Base-by-base conservation (phyloP, 225 moss, liverwort and hornwort genomes). In the Bryum argenteum region DNA sequence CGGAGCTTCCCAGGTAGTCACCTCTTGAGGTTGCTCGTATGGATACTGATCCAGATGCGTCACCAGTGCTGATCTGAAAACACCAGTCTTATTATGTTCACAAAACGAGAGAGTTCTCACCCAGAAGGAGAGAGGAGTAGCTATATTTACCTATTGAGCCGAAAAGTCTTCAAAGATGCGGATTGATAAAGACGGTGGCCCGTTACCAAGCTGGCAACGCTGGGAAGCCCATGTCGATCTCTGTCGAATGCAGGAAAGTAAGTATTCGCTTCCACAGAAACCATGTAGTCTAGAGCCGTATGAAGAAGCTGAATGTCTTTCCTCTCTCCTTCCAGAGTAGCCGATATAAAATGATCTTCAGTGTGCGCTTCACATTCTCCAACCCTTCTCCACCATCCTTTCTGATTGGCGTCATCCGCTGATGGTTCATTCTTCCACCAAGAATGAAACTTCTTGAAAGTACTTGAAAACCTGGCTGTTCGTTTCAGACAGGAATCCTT, bases 381-480 rank as follows among this genome's bases (percentile, higher is more conserved):
- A 57, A 83, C 63, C 23, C 39, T 82, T 41, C 73, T 76, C 88
- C 88, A 88, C 88, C 88, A 88, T 41, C 80, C 75, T 73, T 82
- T 68, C 21, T 53, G 39, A 59, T 63, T 55, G 23, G 5, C 52
- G 33, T 53, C 59, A 0, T 72, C 1, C 48, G 9, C 24, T 19
- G 55, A 12, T 52, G 71, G 10, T 24, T 19, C 48, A 11, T 69
- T 76, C 19, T 54, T 41, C 57, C 28, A 28, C 79, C 79, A 38
- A 51, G 63, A 72, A 9, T 60, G 10, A 26, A 63, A 26, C 24
- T 18, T 82, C 68, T 69, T 55, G 8, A 43, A 8, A 7, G 24
- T 13, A n/a, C n/a, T 75, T 15, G 59, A 19, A 69, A 77, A 72
- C 4, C 52, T 23, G 9, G n/a, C 53, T 72, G 62, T 38, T 5